Base-by-base conservation (phyloP, 2,329 filamentous ascomycete species). In the Cucurbitaria berberidis region DNA sequence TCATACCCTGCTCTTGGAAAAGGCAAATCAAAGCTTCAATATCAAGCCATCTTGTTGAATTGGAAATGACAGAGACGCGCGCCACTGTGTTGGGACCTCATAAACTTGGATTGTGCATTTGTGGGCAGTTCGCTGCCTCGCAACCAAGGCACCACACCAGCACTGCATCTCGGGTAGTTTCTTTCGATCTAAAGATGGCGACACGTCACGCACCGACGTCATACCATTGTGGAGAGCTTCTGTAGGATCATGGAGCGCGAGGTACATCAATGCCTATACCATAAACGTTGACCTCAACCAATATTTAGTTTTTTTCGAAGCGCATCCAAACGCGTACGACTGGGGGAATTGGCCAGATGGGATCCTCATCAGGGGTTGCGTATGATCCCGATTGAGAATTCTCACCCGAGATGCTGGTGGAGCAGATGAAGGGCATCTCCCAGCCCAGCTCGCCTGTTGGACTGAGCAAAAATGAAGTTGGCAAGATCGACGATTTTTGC, bases 331-430 rank as follows among this genome's bases (percentile, higher is more conserved):
- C 49, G 49, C 24, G 41, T 43, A 43, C 21, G 26, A 19, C 41
- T 48, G n/a, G 40, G 43, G 42, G 42, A 45, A 15, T 7, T 30
- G 56, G 59, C 65, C 53, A 67, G 66, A 68, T 60, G 57, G 35
- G 66, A 69, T 69, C 60, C 48, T 53, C 65, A 32, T 7, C 55
- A 53, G 42, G 57, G 55, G 44, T 48, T 15, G 40, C 22, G 16
- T 51, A 51, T 43, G 10, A 11, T 27, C 22, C 47, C 3, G n/a
- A 29, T 35, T 42, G 51, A 48, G 22, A 45, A 35, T 15, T 18
- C 38, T 38, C 22, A 45, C 29, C 42, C 34, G 40, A 45, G 39
- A 34, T 19, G 8, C 13, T 21, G 18, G 36, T 48, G 53, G 42
- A 40, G 40, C 45, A 32, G 24, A 43, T 42, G 46, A 35, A n/a